Percentiles rank a stretch among this genome's conserved stretches.
Evolutionary conservation across 1,284 basidiomycete species (phyloP).

Genomic region (Rhodotorula glutinis): DNA sequence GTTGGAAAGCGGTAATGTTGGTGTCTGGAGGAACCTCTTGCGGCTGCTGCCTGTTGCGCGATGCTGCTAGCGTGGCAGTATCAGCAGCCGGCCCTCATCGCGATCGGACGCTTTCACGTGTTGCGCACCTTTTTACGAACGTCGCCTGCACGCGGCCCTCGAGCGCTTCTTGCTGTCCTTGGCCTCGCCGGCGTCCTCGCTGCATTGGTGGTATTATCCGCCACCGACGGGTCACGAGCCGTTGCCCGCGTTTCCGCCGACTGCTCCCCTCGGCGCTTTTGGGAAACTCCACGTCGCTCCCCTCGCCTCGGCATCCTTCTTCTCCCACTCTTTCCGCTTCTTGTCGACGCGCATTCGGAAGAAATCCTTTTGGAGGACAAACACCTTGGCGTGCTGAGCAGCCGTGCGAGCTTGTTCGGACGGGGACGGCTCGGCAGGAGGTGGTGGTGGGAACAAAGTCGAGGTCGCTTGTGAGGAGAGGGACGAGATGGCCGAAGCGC

Average conservation of each 20-base stretch:
- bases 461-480: conserved; percentile 21
- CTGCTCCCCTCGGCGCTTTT: conserved; percentile 23
- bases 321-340: conserved; percentile 30
- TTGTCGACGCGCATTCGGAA: conserved; percentile 26
- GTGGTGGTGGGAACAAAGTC: conserved; percentile 21
- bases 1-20: no score
- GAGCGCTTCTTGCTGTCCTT: no score
- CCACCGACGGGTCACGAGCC: no score
- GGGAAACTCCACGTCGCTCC: conserved; percentile 22
- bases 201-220: no score
- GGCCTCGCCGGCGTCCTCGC: no score
- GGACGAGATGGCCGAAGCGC: conserved; percentile 27
- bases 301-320: conserved; percentile 30
- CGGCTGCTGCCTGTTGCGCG: no score
- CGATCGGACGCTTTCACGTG: no score
- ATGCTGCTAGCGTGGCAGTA: no score
- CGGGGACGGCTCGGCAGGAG: conserved; percentile 10
- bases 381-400: conserved; percentile 15
- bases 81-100: no score
- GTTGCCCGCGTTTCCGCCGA: not conserved
- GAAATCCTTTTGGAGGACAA: conserved; percentile 26
- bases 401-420: conserved; percentile 5
- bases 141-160: no score
- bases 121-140: no score
- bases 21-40: no score